Evolutionary conservation across 768 basidiomycete species (phyloP), one percentile per base, ranked within the genome.

Genomic region (Calocybe gangraenosa): DNA sequence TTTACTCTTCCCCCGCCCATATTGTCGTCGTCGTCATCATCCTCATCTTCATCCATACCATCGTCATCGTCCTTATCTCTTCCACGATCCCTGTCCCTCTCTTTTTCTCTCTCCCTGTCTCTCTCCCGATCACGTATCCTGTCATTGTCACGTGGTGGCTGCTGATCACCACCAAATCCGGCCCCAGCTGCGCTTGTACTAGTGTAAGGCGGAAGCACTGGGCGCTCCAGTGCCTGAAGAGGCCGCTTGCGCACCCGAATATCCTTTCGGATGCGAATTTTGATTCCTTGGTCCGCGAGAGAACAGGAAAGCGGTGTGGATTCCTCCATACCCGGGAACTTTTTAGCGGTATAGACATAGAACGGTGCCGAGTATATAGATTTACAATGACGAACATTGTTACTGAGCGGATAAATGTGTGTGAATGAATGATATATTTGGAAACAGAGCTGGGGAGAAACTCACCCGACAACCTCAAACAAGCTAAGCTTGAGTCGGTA

Each of bases 291-390:
- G 59, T 94, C 92, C n/a, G 92, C 91, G 44, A 94, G 78, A 0
- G 89, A 88, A 53, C 84, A 89, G 1, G 92, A 94, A 0, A 95
- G 75, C 2, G 84, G 81, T 0, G 92, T 93, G 3, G 90, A 92
- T 65, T 92, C 92, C 74, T 92, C 89, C 89, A 94, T 94, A 19
- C 93, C 92, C 0, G 93, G 92, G 60, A 95, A 96, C 65, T 93
- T 92, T 75, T 96, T 96, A 13, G 92, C 90, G 0, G 92, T 92
- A 62, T 92, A 96, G 9, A 96, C 94, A 51, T 93, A 92, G 65
- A 97, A 97, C 0, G 88, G 81, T 1, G 83, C 79, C 0, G 91
- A 92, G 64, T 84, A 87, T 46, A 92, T 91, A 0, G 85, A 87
- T 58, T 89, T 90, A 69, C 92, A 94, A 60, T 93, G 92, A 33